Base-by-base conservation (phyloP, 345 rosid genomes). In the sweet orange (Citrus sinensis) region DNA sequence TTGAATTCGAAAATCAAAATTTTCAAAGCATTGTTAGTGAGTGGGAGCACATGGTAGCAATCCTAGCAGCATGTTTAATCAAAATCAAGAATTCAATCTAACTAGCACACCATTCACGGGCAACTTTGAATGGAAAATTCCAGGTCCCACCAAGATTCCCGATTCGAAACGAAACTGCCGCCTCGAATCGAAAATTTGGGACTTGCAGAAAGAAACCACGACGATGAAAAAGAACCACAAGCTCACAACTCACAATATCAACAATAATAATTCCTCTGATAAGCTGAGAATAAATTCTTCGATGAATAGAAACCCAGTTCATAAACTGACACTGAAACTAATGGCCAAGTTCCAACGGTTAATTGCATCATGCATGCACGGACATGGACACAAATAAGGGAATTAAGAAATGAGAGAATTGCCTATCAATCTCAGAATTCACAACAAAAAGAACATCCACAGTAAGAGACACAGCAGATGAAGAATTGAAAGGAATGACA, bases 31-130 rank as follows among this genome's bases (percentile, higher is more conserved):
- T 9, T 3, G 71, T 76, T 62, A 64, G 75, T 7, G 73, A 46
- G 51, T 46, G 51, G 69, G 74, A 40, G 85, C 85, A 86, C 83
- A 82, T 85, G 87, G 73, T 61, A 42, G 69, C 58, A 66, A 82
- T 71, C 81, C 81, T 83, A 67, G 39, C 7, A 64, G 59, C 25
- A 59, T 51, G 34, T 3, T 46, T 46, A 80, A 77, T 78, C 73
- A 37, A 78, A 37, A 70, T 34, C n/a, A 55, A 75, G 27, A 55
- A 35, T 59, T 76, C n/a, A 65, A 58, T 22, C 37, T 32, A 20
- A 79, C 88, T 19, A 40, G 82, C 87, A 76, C 13, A 76, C 22
- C 70, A 86, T 85, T 82, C 61, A 83, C 79, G 82, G 67, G 58
- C 61, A 59, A 24, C 66, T 42, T 69, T 27, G 55, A 54, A 67